These are phyloP conservation scores for Aspergillus fijiensis DNA, from an alignment of 2,329 filamentous ascomycete species.

Conservation along the genomic window DNA sequence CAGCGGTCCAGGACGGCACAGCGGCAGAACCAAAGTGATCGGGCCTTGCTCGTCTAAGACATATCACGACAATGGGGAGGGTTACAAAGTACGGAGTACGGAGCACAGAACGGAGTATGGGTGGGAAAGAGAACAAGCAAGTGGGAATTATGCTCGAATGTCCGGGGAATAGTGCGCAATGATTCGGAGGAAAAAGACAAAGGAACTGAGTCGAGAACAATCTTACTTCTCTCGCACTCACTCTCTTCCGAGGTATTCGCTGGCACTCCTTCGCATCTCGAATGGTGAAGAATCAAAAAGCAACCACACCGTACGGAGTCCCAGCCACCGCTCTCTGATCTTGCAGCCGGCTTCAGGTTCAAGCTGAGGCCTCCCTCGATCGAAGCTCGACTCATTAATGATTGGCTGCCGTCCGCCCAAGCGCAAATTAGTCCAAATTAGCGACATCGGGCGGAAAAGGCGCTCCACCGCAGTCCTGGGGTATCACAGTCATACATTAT, in stretches of 20 bases:
- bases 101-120: not conserved
- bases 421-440: not conserved
- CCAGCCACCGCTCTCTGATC: no score
- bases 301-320: no score
- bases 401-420: not conserved
- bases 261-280: no score
- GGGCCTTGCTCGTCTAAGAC: not conserved
- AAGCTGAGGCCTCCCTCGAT: not conserved
- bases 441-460: not conserved
- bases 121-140: not conserved
- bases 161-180: no score
- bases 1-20: not conserved
- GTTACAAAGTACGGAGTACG: not conserved
- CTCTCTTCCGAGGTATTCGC: no score
- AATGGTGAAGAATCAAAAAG: no score
- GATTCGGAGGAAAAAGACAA: no score
- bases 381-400: not conserved
- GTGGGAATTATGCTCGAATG: not conserved
- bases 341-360: not conserved
- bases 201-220: no score
- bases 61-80: constrained; percentile 3
- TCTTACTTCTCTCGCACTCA: no score
- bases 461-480: not conserved
- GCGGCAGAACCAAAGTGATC: not conserved
- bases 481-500: not conserved